Evolutionary conservation across 768 basidiomycete species (phyloP).

Genomic region (Coprinopsis marcescibilis): DNA sequence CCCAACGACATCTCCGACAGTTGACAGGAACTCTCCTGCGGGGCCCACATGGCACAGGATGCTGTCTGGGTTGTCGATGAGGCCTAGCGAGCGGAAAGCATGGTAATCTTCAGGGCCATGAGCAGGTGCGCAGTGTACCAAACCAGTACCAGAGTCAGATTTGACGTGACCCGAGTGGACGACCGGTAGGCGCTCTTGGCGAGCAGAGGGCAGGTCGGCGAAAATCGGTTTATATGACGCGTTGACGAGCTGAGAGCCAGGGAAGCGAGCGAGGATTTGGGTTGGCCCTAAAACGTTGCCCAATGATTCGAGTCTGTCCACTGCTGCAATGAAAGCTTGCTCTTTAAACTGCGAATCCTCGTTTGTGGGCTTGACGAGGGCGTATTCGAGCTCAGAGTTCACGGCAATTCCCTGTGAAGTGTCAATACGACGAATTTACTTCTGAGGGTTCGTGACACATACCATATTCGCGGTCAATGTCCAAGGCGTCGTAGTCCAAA

Average conservation of each 20-base stretch:
- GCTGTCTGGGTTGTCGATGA: conserved; percentile 37
- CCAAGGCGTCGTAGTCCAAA: conserved; percentile 99
- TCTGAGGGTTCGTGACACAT: conserved; percentile 12
- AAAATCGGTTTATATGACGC: conserved; percentile 62
- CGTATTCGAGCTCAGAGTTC: conserved; percentile 66
- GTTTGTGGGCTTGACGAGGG: conserved; percentile 31
- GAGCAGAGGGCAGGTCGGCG: conserved; percentile 24
- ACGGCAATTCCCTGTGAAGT: conserved; percentile 80
- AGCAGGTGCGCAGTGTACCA: conserved; percentile 94
- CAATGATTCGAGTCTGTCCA: conserved; percentile 41
- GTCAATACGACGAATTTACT: neutral
- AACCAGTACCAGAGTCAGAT: conserved; percentile 83
- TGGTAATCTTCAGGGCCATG: conserved; percentile 93
- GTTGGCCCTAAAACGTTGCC: conserved; percentile 29
- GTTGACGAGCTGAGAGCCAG: conserved; percentile 52
- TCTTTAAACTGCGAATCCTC: no score
- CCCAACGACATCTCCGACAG: conserved; percentile 56
- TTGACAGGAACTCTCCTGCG: conserved; percentile 62
- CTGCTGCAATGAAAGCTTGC: conserved; percentile 44
- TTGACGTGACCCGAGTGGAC: conserved; percentile 77
- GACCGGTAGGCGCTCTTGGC: conserved; percentile 35
- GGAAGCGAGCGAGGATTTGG: conserved; percentile 30
- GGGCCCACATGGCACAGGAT: conserved; percentile 80
- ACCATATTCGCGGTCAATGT: conserved; percentile 96
- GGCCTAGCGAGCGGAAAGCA: conserved; percentile 54